Conservation (phyloP, 2,329 filamentous ascomycete genomes). For the Arthrobotrys conoides region DNA sequence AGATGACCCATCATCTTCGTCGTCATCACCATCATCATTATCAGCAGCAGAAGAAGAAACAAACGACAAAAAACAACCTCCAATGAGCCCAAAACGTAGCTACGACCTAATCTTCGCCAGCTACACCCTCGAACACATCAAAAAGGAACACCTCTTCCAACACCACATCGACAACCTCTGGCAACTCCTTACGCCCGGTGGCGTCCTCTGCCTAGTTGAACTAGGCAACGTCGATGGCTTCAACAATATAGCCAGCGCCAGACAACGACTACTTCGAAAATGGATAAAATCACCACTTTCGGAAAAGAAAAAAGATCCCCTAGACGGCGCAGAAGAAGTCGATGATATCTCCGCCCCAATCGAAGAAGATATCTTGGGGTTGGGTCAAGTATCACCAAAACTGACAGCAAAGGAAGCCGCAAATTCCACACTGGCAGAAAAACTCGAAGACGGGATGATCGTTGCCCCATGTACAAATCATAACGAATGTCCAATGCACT, state of each 20-base stretch:
- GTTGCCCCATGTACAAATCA: slow-evolving; percentile 90
- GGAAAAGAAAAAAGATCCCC: slow-evolving; percentile 60
- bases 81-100: slow-evolving; percentile 76
- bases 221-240: slow-evolving; percentile 94
- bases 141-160: slow-evolving; percentile 77
- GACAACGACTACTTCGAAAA: slow-evolving; percentile 81
- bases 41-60: too few relatives aligned
- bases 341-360: slow-evolving; percentile 63
- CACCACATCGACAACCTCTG: slow-evolving; percentile 88
- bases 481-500: slow-evolving; percentile 88
- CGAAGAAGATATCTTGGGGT: slow-evolving; percentile 64
- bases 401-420: slow-evolving; percentile 69
- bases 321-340: slow-evolving; percentile 62
- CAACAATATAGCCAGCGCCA: slow-evolving; percentile 87
- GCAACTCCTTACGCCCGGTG: slow-evolving; percentile 86
- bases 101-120: slow-evolving; percentile 93
- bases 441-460: slow-evolving; percentile 71
- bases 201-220: slow-evolving; percentile 87
- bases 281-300: slow-evolving; percentile 76
- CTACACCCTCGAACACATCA: slow-evolving; percentile 54
- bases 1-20: neutral
- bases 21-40: neutral
- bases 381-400: slow-evolving; percentile 62
- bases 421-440: neutral
- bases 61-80: slow-evolving; percentile 70